Base-by-base conservation (phyloP, 2,329 filamentous ascomycete genomes). In the Aureobasidium pullulans region DNA sequence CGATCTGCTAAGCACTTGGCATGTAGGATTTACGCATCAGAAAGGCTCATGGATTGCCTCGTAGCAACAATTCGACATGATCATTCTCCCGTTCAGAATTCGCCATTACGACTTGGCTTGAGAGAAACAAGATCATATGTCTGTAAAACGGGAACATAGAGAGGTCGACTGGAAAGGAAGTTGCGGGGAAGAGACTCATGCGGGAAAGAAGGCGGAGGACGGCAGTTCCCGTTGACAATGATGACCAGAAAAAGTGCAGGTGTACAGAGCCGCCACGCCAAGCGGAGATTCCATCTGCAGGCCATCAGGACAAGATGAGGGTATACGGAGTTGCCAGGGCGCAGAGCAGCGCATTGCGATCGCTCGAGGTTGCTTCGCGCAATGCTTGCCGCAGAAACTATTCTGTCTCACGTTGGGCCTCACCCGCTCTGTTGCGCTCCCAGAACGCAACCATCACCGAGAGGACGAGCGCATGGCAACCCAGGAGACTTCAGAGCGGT, bases 401-500 rank as follows among this genome's bases (percentile, higher is more conserved):
- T 11, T 37, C 48, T 19, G 46, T 52, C n/a, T 47, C 52, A 23
- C 59, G 63, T 43, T 62, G 61, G 44, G 40, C 62, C 28, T 62
- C 60, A 15, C 61, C 64, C 28, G 48, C 53, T 29, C 31, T 60
- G 39, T 43, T 63, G 19, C 37, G 61, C 39, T 40, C 50, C 37
- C 54, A 56, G 36, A 29, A 29, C 15, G 32, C 31, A n/a, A n/a
- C 31, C 34, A 34, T 29, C 9, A 19, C 37, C 15, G 52, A 57
- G 52, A 48, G 53, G 49, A 19, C 54, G 46, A 31, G n/a, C 23
- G 50, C 61, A 64, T 67, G 64, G 66, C 63, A 64, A 43, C 23
- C 60, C 49, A 59, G 63, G 46, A 57, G 67, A 56, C 57, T 60
- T 16, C 66, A 69, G 57, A 64, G 65, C 37, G 63, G 63, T 28